Evolutionary conservation across 116 monocot genomes (phyloP), one percentile per base, ranked within the genome.

Genomic region (Thalassia testudinum): DNA sequence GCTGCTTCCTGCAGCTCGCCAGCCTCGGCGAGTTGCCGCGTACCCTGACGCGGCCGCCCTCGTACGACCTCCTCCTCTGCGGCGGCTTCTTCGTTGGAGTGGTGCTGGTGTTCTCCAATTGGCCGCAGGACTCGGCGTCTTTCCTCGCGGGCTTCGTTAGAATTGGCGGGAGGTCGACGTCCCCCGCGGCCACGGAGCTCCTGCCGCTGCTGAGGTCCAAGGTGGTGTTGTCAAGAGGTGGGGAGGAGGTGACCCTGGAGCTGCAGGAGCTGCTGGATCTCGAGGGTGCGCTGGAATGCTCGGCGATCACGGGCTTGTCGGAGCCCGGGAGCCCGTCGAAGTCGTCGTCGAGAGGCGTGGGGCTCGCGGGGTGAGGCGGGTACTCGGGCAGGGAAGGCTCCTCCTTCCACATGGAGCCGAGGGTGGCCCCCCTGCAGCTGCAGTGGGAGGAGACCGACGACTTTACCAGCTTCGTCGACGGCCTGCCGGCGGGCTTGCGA

Each of bases 131-230:
- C 18, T 5, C 29, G 37, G 8, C 42, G 44, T 43, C 20, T 62
- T 45, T 67, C 42, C 56, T 23, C 52, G n/a, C 17, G 1, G 58
- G 70, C 40, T 78, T 80, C 6, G 83, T 83, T 10, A 63, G 29
- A 49, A 87, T 83, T 28, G 80, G 86, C 12, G 62, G 77, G n/a
- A 80, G 83, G 21, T 66, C 40, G 49, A 55, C 47, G 49, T 71
- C 56, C 12, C 42, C 19, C 17, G 23, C 28, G 22, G 7, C 26
- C 2, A 15, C 53, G 14, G 25, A 34, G n/a, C 12, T 59, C 47
- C 11, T 44, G 13, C 7, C 45, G 29, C 18, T 57, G 26, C 25
- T 50, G 50, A 1, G 4, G 45, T 15, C 15, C 19, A 14, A 8
- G n/a, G n/a, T 47, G 17, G 7, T 18, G n/a, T n/a, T n/a, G n/a